A percentile compares a stretch with the other conserved stretches of the same genome.
Conservation (phyloP, 805 yeast genomes). For the Nematodospora valgi region DNA sequence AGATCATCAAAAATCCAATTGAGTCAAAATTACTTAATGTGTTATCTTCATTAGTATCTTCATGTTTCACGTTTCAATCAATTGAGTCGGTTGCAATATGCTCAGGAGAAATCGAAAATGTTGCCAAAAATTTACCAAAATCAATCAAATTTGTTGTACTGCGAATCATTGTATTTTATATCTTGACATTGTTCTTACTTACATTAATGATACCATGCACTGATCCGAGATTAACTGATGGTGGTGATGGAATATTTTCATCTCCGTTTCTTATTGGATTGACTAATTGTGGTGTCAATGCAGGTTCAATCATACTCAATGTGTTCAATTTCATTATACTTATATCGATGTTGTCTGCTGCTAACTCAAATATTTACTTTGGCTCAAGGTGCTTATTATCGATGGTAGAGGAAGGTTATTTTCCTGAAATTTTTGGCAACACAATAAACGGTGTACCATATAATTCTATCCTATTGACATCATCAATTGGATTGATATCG, state of each 20-base stretch:
- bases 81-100: slow-evolving; percentile 67
- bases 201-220: slow-evolving; percentile 61
- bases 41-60: slow-evolving; percentile 19
- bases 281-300: slow-evolving; percentile 12
- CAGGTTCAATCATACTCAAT: slow-evolving; percentile 12
- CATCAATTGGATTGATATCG: slow-evolving; percentile 19
- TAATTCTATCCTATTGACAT: slow-evolving; percentile 16
- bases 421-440: slow-evolving; percentile 6
- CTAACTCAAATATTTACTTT: slow-evolving; percentile 26
- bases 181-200: slow-evolving; percentile 56
- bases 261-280: slow-evolving; percentile 24
- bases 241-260: slow-evolving; percentile 12
- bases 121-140: slow-evolving; percentile 16
- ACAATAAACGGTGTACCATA: slow-evolving; percentile 17
- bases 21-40: slow-evolving; percentile 3
- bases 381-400: slow-evolving; percentile 22
- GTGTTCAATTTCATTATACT: slow-evolving; percentile 19
- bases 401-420: slow-evolving; percentile 12
- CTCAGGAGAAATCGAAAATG: slow-evolving; percentile 57
- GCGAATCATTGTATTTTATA: slow-evolving; percentile 60
- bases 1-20: slow-evolving; percentile 1
- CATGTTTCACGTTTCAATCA: slow-evolving; percentile 73
- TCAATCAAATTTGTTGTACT: slow-evolving; percentile 63
- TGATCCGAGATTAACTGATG: slow-evolving; percentile 11
- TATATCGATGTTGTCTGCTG: slow-evolving; percentile 22